phyloP scores from a whole-genome alignment of 345 rosid species.

The Euphorbia pulcherrima region DNA sequence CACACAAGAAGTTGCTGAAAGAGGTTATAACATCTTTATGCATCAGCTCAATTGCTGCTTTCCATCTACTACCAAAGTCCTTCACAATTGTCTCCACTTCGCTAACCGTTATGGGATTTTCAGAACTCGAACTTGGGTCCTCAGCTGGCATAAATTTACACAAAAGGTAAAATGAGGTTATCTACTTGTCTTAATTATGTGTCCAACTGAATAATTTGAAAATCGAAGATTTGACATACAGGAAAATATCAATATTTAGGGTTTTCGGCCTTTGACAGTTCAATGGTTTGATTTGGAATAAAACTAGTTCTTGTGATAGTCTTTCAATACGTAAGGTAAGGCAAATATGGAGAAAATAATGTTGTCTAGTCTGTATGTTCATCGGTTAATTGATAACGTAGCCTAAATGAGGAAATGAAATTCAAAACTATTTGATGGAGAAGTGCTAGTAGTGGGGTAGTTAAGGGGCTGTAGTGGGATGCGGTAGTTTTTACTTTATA shows the following conservation, averaged over 20 bases:
- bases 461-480: no score
- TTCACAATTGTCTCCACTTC: constrained; percentile 86
- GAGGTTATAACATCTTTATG: constrained; percentile 97
- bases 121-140: constrained; percentile 60
- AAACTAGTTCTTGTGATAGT: no score
- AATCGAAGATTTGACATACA: neutral
- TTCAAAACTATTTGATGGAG: no score
- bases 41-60: constrained; percentile 89
- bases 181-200: neutral
- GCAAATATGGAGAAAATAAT: neutral
- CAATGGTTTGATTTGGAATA: neutral
- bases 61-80: constrained; percentile 90
- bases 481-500: no score
- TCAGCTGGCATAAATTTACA: constrained; percentile 48
- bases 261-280: neutral
- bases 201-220: neutral
- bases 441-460: no score
- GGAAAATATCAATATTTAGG: neutral
- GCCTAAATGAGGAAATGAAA: neutral
- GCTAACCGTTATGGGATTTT: constrained; percentile 57
- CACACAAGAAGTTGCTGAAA: constrained; percentile 94
- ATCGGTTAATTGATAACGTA: neutral
- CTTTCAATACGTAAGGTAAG: no score
- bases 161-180: no score
- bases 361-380: neutral